These are phyloP conservation scores for Metarhizium brunneum DNA, from an alignment of 2,329 filamentous ascomycete species.

Conservation along the genomic window DNA sequence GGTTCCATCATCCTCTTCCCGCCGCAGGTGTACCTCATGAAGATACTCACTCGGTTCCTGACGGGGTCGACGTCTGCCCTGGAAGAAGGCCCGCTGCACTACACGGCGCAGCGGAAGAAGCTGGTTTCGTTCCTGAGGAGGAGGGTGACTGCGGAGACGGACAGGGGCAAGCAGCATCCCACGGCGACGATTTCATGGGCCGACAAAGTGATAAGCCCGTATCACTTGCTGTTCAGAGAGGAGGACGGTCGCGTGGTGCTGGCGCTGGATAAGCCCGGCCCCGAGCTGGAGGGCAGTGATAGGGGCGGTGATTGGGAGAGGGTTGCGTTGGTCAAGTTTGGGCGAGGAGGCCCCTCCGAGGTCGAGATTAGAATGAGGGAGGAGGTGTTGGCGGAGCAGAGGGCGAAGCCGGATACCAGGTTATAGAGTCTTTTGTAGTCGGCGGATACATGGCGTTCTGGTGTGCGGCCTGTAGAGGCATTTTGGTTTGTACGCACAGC, in stretches of 20 bases:
- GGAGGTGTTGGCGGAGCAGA: slow-evolving; percentile 40
- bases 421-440: neutral
- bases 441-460: neutral
- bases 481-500: no score
- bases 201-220: slow-evolving; percentile 53
- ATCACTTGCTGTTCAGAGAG: slow-evolving; percentile 33
- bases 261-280: slow-evolving; percentile 47
- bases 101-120: slow-evolving; percentile 36
- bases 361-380: slow-evolving; percentile 42
- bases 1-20: slow-evolving; percentile 79
- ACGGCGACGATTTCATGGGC: slow-evolving; percentile 43
- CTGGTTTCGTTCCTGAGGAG: slow-evolving; percentile 45
- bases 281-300: slow-evolving; percentile 38
- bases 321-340: slow-evolving; percentile 49
- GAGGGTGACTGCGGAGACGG: slow-evolving; percentile 31
- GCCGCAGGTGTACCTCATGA: slow-evolving; percentile 72
- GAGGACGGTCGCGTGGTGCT: slow-evolving; percentile 41
- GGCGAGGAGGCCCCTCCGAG: slow-evolving; percentile 38
- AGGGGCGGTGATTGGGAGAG: slow-evolving; percentile 48
- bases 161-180: slow-evolving; percentile 27
- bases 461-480: neutral
- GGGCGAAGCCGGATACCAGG: slow-evolving; percentile 14
- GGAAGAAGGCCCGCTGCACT: slow-evolving; percentile 23
- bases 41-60: slow-evolving; percentile 47
- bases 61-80: slow-evolving; percentile 21